Evolutionary conservation across 495 filamentous ascomycete genomes (phyloP).

Genomic region (Podospora bellae-mahoneyi): DNA sequence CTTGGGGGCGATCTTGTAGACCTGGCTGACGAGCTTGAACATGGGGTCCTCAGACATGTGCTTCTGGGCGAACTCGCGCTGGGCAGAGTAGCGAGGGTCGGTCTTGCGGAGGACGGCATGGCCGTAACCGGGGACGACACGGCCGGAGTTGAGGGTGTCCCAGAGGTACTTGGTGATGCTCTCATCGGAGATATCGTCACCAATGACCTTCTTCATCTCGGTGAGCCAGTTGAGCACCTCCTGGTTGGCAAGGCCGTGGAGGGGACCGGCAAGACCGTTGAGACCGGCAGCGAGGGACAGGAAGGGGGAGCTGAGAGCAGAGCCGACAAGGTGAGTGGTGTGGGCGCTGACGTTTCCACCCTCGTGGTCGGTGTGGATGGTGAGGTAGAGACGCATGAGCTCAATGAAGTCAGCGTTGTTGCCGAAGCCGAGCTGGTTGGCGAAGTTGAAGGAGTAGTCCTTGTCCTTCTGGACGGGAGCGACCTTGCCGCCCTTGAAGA

Average conservation of each 20-base stretch:
- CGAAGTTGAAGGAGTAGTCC: conserved; percentile 97
- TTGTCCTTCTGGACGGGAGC: conserved; percentile 92
- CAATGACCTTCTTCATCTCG: conserved; percentile 95
- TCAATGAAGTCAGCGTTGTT: conserved; percentile 97
- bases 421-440: conserved; percentile 95
- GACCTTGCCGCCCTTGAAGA: conserved; percentile 99
- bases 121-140: conserved; percentile 96
- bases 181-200: conserved; percentile 91
- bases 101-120: conserved; percentile 99
- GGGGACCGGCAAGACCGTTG: conserved; percentile 94
- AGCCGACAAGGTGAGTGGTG: conserved; percentile 96
- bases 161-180: conserved; percentile 97
- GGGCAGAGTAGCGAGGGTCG: conserved; percentile 95
- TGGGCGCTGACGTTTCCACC: conserved; percentile 98
- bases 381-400: conserved; percentile 95
- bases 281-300: conserved; percentile 93
- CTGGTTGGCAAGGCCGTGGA: conserved; percentile 98
- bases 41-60: conserved; percentile 92
- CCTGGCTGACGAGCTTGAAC: conserved; percentile 99
- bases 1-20: conserved; percentile 98
- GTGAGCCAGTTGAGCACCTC: conserved; percentile 98
- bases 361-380: conserved; percentile 99
- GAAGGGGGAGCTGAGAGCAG: conserved; percentile 94
- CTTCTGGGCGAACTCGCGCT: conserved; percentile 89
- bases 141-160: conserved; percentile 90